A percentile compares a stretch with the other conserved stretches of the same genome.
These are phyloP conservation scores for Populus tremula DNA, from an alignment of 345 rosid genomes.

Conservation along the genomic window DNA sequence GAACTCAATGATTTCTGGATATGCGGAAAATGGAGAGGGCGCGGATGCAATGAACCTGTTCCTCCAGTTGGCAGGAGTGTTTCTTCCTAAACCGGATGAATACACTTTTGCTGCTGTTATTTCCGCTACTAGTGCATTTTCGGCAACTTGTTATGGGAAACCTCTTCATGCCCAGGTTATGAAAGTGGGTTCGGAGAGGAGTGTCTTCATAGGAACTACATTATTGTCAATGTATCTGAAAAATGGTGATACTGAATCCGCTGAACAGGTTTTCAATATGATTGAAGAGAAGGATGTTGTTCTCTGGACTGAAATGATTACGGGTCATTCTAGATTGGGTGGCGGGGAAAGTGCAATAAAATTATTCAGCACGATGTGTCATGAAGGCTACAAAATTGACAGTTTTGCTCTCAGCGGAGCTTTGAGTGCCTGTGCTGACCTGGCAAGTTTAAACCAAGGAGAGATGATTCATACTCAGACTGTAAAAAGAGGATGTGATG, in stretches of 20 bases:
- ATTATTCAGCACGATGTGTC: conserved; percentile 50
- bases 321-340: conserved; percentile 64
- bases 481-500: conserved; percentile 49
- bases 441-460: conserved; percentile 65
- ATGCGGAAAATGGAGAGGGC: conserved; percentile 55
- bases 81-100: conserved; percentile 60
- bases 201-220: conserved; percentile 61
- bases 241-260: conserved; percentile 53
- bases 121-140: conserved; percentile 44
- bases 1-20: conserved; percentile 78
- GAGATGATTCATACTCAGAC: conserved; percentile 64
- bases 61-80: conserved; percentile 35
- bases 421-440: conserved; percentile 74
- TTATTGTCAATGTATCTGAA: conserved; percentile 74
- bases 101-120: conserved; percentile 71
- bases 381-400: conserved; percentile 50
- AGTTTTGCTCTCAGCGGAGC: conserved; percentile 71
- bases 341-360: conserved; percentile 54
- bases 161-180: conserved; percentile 59
- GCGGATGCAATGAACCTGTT: conserved; percentile 54
- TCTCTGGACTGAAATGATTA: conserved; percentile 91
- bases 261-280: conserved; percentile 43
- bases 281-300: conserved; percentile 58
- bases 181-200: conserved; percentile 49
- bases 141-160: conserved; percentile 45